Evolutionary conservation across 108 stramenopile genomes (phyloP).

Genomic region (Heterococcus sp.): DNA sequence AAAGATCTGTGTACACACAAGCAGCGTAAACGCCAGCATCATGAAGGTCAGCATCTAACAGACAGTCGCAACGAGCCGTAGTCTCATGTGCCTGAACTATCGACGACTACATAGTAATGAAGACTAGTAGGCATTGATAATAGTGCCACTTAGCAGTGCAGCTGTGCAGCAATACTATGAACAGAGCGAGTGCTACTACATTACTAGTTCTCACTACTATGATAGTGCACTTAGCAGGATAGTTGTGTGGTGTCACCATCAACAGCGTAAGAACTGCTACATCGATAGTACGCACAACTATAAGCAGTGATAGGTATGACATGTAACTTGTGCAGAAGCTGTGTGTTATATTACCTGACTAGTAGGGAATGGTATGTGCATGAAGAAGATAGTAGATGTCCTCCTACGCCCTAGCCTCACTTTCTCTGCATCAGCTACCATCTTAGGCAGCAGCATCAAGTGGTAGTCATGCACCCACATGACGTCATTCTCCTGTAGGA

Average conservation of each 20-base stretch:
- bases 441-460: slow-evolving; percentile 82
- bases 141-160: too few relatives aligned
- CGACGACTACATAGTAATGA: too few relatives aligned
- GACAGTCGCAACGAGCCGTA: too few relatives aligned
- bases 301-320: background rate
- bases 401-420: slow-evolving; percentile 39
- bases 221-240: background rate
- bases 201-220: background rate
- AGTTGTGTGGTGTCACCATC: too few relatives aligned
- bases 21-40: too few relatives aligned
- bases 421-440: slow-evolving; percentile 75
- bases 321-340: background rate
- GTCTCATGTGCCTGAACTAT: too few relatives aligned
- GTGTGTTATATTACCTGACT: slow-evolving; percentile 67
- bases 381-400: slow-evolving; percentile 87
- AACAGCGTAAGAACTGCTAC: too few relatives aligned
- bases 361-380: slow-evolving; percentile 98
- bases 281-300: background rate
- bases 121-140: too few relatives aligned
- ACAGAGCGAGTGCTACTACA: background rate
- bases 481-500: slow-evolving; percentile 64
- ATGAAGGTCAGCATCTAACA: too few relatives aligned
- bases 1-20: too few relatives aligned
- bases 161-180: too few relatives aligned
- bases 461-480: slow-evolving; percentile 99